A percentile compares a stretch with the other conserved stretches of the same genome.
Evolutionary conservation across 2,329 filamentous ascomycete genomes (phyloP).

Genomic region (Apiospora hydei): DNA sequence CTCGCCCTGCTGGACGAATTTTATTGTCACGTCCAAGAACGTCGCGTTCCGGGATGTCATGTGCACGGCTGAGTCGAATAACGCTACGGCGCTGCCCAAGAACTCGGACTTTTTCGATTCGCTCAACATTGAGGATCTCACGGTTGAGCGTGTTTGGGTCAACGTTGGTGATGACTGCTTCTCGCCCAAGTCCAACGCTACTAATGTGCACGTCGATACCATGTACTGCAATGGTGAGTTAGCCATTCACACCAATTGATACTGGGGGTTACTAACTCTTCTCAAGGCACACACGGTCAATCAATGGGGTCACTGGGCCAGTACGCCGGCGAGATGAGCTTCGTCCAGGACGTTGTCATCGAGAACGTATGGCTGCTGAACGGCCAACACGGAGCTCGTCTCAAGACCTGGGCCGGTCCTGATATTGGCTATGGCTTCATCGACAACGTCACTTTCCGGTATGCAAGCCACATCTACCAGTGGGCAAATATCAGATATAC

Average conservation of each 20-base stretch:
- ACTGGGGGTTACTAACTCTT: background rate
- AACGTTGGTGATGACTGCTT: constrained; percentile 68
- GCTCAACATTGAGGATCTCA: constrained; percentile 61
- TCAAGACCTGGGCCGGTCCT: constrained; percentile 68
- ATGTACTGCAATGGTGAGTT: constrained; percentile 61
- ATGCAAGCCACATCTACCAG: background rate
- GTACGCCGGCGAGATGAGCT: constrained; percentile 60
- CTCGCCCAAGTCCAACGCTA: constrained; percentile 66
- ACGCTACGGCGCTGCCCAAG: constrained; percentile 55
- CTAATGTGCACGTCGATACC: constrained; percentile 64
- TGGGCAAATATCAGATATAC: background rate
- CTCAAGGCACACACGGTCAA: constrained; percentile 58
- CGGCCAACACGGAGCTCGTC: constrained; percentile 60
- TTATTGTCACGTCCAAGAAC: constrained; percentile 63
- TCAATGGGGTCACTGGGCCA: constrained; percentile 67
- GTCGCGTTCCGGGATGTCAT: constrained; percentile 61
- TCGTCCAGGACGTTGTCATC: constrained; percentile 63
- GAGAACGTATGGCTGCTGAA: constrained; percentile 65
- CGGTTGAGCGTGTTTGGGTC: constrained; percentile 57
- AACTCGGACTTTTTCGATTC: constrained; percentile 71
- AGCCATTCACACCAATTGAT: no score
- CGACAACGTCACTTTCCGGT: constrained; percentile 64
- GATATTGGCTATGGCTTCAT: constrained; percentile 66
- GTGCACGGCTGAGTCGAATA: constrained; percentile 60
- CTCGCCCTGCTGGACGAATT: constrained; percentile 70